Evolutionary conservation across 2,329 filamentous ascomycete species (phyloP), one percentile per base, ranked within the genome.

Genomic region (Xylariaceae sp.): DNA sequence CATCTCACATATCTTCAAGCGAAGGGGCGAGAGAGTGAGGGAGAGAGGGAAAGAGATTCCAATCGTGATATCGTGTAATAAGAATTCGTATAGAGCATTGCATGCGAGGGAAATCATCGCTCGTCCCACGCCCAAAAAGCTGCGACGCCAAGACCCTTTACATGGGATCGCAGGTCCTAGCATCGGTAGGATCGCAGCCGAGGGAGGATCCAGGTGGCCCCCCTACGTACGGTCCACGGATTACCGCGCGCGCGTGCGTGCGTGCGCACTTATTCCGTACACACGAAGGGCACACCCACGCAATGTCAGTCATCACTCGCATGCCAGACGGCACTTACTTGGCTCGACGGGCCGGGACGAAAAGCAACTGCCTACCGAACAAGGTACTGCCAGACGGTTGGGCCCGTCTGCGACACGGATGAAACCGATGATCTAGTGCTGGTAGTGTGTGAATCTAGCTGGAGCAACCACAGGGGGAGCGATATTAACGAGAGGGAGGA

Each of bases 381-480:
- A 23, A 55, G 56, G 48, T 13, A 15, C 39, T 44, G 44, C 59
- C 50, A 56, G 56, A 13, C 17, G 35, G 34, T 37, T 39, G 51
- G 60, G 39, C 41, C 53, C 39, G 18, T 45, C n/a, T 10, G 39
- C 41, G 57, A 50, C 52, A 53, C 57, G 48, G 37, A 57, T 60
- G 51, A 57, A 23, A 23, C 47, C 47, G 47, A 18, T 23, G 47
- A 23, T 47, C 15, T 47, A 30, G 15, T 17, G 3, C 13, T 5
- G 44, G 44, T n/a, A 47, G 15, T n/a, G 44, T n/a, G 15, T n/a
- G 44, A 7, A n/a, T 47, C 6, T 17, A 23, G 15, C 8, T 18
- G 15, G 15, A 18, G 47, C 47, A 18, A 18, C 23, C 47, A 23
- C 47, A 49, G 17, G 47, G 44, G n/a, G 44, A 17, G 44, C n/a